Evolutionary conservation across 352 stramenopile species (phyloP).

Genomic region (Globisporangium cystogenes): DNA sequence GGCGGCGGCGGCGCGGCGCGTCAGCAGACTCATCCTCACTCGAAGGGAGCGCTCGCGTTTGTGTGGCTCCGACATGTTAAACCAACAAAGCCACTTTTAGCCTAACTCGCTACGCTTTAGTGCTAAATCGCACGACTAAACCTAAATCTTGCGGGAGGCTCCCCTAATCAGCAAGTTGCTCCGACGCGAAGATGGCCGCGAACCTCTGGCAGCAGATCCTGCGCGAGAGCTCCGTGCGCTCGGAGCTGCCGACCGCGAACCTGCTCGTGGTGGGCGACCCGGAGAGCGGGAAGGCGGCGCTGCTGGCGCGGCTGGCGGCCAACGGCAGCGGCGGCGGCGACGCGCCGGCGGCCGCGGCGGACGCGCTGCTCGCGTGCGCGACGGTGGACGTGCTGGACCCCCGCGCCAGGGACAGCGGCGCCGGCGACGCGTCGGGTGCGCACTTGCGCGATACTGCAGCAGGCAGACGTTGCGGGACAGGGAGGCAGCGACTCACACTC

Average conservation of each 20-base stretch:
- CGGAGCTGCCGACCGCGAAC: constrained; percentile 58
- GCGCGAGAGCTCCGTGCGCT: constrained; percentile 71
- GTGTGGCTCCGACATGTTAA: too few species aligned
- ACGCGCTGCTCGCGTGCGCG: constrained; percentile 52
- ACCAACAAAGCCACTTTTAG: background rate
- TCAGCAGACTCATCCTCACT: constrained; percentile 1
- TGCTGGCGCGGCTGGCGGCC: constrained; percentile 44
- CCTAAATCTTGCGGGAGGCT: too few species aligned
- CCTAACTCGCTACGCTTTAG: too few species aligned
- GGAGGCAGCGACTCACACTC: background rate
- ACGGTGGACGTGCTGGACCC: constrained; percentile 67
- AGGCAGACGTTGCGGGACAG: too few species aligned
- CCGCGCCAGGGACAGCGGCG: constrained; percentile 42
- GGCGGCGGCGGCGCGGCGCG: constrained; percentile 4
- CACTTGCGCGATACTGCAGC: too few species aligned
- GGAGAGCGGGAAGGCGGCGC: constrained; percentile 66
- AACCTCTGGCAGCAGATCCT: constrained; percentile 86
- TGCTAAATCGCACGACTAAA: too few species aligned
- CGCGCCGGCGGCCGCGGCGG: constrained; percentile 10
- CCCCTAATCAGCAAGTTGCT: too few species aligned
- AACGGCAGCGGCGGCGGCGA: constrained; percentile 23
- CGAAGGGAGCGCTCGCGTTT: too few species aligned
- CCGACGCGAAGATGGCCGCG: background rate
- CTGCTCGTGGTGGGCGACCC: constrained; percentile 67
- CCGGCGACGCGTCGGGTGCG: constrained; percentile 33